Percentiles rank a stretch among this genome's conserved stretches.
Evolutionary conservation across 2,329 filamentous ascomycete species (phyloP).

Genomic region (Fusarium paranaense): DNA sequence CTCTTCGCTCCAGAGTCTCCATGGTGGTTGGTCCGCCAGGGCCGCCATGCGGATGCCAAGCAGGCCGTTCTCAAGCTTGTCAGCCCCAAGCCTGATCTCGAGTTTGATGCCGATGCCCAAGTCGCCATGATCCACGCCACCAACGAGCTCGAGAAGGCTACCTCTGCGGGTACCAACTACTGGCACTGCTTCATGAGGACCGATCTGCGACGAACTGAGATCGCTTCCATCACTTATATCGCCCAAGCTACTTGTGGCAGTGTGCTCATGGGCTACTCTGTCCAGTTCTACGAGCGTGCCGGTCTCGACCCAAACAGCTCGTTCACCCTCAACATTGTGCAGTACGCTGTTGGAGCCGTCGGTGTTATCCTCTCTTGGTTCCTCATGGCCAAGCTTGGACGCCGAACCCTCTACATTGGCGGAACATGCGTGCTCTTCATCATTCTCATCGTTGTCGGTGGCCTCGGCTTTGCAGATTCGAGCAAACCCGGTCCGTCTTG

Average conservation of each 20-base stretch:
- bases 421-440: constrained; percentile 61
- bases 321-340: constrained; percentile 54
- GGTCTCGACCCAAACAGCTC: constrained; percentile 51
- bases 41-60: constrained; percentile 31
- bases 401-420: constrained; percentile 56
- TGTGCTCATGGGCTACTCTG: constrained; percentile 68
- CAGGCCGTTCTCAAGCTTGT: constrained; percentile 41
- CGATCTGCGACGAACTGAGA: constrained; percentile 59
- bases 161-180: constrained; percentile 56
- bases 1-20: constrained; percentile 61
- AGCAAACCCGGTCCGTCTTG: constrained; percentile 54
- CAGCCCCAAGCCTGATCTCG: constrained; percentile 24
- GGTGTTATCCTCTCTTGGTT: constrained; percentile 60
- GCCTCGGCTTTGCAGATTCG: constrained; percentile 64
- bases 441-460: constrained; percentile 57
- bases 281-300: constrained; percentile 59
- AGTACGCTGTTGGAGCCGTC: constrained; percentile 57
- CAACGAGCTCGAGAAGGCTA: constrained; percentile 57
- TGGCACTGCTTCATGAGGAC: constrained; percentile 60
- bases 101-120: constrained; percentile 39
- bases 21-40: constrained; percentile 58
- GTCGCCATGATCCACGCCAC: constrained; percentile 47
- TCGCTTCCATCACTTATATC: constrained; percentile 57
- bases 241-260: constrained; percentile 54
- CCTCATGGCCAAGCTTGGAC: constrained; percentile 55